Percentiles rank a stretch among this genome's conserved stretches.
These are phyloP conservation scores for Fusarium odoratissimum DNA, from an alignment of 2,329 filamentous ascomycete species.

Conservation along the genomic window DNA sequence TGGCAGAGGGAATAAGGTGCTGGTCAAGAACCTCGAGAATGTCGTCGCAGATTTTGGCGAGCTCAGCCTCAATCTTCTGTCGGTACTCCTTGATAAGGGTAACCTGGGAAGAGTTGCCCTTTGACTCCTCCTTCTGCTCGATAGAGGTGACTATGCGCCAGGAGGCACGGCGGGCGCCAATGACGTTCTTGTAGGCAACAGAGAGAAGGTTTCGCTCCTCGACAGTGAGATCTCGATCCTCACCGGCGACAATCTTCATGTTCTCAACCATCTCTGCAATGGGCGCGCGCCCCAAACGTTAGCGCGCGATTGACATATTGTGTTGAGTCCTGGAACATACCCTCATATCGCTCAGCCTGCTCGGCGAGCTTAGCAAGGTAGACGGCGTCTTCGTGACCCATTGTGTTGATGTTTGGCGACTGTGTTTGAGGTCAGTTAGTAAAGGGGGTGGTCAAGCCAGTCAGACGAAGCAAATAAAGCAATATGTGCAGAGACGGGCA, in stretches of 20 bases:
- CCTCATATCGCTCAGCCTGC: conserved; percentile 99
- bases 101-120: conserved; percentile 96
- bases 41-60: conserved; percentile 98
- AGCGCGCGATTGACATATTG: conserved; percentile 37
- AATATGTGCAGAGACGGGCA: conserved; percentile 25
- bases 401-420: conserved; percentile 67
- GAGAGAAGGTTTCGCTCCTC: conserved; percentile 99
- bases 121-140: conserved; percentile 99
- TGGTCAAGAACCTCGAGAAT: conserved; percentile 95
- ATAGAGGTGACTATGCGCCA: conserved; percentile 99
- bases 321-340: conserved; percentile 60
- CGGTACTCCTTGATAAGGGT: conserved; percentile 95
- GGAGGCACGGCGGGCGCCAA: conserved; percentile 96
- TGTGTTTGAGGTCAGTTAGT: conserved; percentile 41
- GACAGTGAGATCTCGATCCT: conserved; percentile 83
- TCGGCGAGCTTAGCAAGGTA: conserved; percentile 99
- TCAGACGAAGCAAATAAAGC: conserved; percentile 35
- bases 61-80: conserved; percentile 97
- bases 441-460: conserved; percentile 33
- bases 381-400: conserved; percentile 99
- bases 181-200: conserved; percentile 99
- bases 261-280: conserved; percentile 90
- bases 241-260: conserved; percentile 99
- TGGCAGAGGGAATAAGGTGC: conserved; percentile 92
- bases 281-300: conserved; percentile 70